These are phyloP conservation scores for Zymoseptoria passerinii DNA, from an alignment of 2,329 filamentous ascomycete genomes.

Conservation along the genomic window DNA sequence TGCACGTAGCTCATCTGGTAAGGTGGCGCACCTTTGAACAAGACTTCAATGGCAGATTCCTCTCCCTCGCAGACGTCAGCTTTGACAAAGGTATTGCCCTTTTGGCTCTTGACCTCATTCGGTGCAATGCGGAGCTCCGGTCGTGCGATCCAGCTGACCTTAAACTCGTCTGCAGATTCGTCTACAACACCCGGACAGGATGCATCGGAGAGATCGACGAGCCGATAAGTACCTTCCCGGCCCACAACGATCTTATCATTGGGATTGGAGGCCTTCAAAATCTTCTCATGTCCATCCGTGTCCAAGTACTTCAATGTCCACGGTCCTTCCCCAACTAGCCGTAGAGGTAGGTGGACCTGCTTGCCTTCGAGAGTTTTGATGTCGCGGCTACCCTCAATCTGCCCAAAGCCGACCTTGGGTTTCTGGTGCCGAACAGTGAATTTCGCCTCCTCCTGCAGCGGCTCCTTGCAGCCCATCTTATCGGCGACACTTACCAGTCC, in stretches of 20 bases:
- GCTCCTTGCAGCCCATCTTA: constrained; percentile 74
- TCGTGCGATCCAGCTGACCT: constrained; percentile 76
- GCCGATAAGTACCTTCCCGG: constrained; percentile 62
- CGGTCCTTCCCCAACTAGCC: constrained; percentile 75
- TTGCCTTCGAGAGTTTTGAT: constrained; percentile 70
- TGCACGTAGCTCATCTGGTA: constrained; percentile 78
- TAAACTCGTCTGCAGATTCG: constrained; percentile 61
- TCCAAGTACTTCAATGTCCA: constrained; percentile 71
- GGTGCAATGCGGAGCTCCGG: constrained; percentile 59
- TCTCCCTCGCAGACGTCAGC: constrained; percentile 88
- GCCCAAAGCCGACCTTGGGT: constrained; percentile 76
- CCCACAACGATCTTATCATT: constrained; percentile 27
- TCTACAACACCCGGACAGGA: constrained; percentile 79
- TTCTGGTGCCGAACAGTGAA: constrained; percentile 82
- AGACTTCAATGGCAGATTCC: constrained; percentile 77
- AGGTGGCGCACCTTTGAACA: constrained; percentile 68
- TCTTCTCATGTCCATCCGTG: constrained; percentile 28
- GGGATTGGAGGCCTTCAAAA: constrained; percentile 31
- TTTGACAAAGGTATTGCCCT: constrained; percentile 56
- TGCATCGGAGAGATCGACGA: constrained; percentile 66
- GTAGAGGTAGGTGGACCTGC: constrained; percentile 65
- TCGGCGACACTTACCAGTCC: constrained; percentile 82
- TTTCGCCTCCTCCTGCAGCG: constrained; percentile 74
- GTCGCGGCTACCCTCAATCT: constrained; percentile 69
- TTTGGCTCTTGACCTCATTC: constrained; percentile 50